Evolutionary conservation across 2,329 filamentous ascomycete species (phyloP).

Genomic region (Pseudogymnoascus sp.): DNA sequence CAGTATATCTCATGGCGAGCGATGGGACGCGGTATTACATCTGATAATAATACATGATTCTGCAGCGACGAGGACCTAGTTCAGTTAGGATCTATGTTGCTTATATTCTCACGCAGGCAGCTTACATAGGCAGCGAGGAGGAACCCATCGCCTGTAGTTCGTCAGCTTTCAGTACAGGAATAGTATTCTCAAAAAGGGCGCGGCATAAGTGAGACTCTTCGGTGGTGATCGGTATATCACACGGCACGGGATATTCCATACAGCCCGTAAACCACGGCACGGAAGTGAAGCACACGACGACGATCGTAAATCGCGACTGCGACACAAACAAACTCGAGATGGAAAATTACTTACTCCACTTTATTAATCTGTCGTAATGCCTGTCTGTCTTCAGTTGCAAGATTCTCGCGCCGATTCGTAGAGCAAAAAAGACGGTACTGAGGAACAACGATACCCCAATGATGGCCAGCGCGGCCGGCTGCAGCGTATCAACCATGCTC

Average conservation of each 20-base stretch:
- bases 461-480: conserved; percentile 9
- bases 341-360: conserved; percentile 21
- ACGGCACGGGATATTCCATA: background rate
- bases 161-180: background rate
- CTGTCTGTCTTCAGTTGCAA: conserved; percentile 1
- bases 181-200: background rate
- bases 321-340: conserved; percentile 17
- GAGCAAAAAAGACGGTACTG: conserved; percentile 7
- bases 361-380: conserved; percentile 6
- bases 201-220: background rate
- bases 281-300: background rate
- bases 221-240: background rate
- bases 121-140: conserved; percentile 2
- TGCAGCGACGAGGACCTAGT: background rate
- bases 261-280: background rate
- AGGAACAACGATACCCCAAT: conserved; percentile 4
- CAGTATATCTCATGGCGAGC: background rate
- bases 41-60: background rate
- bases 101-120: background rate
- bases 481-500: conserved; percentile 12
- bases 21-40: background rate
- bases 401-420: conserved; percentile 9
- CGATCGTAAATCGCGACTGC: background rate
- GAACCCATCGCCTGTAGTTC: conserved; percentile 2
- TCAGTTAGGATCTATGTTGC: background rate